Evolutionary conservation across 1,284 basidiomycete species (phyloP).

Genomic region (Meira nashicola): DNA sequence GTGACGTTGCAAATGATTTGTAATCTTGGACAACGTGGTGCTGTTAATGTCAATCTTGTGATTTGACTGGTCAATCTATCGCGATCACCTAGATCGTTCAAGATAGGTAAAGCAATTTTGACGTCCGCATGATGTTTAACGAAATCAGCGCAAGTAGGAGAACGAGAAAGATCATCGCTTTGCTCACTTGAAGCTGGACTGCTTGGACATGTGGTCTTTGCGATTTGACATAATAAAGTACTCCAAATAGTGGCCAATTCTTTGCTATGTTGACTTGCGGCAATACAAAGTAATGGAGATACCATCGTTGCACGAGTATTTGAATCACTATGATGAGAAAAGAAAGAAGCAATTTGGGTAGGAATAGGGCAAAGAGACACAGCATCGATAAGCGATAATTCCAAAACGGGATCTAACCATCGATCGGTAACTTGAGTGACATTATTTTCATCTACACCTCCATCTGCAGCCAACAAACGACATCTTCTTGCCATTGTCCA

Average conservation of each 20-base stretch:
- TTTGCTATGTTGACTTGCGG: conserved; percentile 32
- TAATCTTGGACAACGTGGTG: conserved; percentile 21
- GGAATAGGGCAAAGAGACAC: conserved; percentile 23
- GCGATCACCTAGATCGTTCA: conserved; percentile 15
- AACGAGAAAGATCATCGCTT: too few species aligned
- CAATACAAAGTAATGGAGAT: conserved; percentile 31
- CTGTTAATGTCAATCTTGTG: conserved; percentile 23
- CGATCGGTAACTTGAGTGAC: conserved; percentile 1
- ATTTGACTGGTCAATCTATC: conserved; percentile 26
- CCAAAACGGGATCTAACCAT: conserved; percentile 34
- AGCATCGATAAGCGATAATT: conserved; percentile 29
- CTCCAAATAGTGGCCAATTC: conserved; percentile 36
- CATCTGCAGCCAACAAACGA: conserved; percentile 13
- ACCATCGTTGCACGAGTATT: conserved; percentile 15
- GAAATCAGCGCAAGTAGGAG: conserved; percentile 16
- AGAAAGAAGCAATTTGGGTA: conserved; percentile 12
- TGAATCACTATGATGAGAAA: conserved; percentile 2
- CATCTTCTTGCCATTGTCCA: conserved; percentile 26
- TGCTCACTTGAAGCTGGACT: not conserved
- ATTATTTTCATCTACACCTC: conserved; percentile 4
- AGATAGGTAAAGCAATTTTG: conserved; percentile 25
- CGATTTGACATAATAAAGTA: conserved; percentile 29
- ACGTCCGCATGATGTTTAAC: conserved; percentile 8
- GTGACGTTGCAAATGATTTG: conserved; percentile 30
- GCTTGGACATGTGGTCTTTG: conserved; percentile 27